Evolutionary conservation across 805 yeast species (phyloP), one percentile per base, ranked within the genome.

Genomic region (Lipomyces sp.): DNA sequence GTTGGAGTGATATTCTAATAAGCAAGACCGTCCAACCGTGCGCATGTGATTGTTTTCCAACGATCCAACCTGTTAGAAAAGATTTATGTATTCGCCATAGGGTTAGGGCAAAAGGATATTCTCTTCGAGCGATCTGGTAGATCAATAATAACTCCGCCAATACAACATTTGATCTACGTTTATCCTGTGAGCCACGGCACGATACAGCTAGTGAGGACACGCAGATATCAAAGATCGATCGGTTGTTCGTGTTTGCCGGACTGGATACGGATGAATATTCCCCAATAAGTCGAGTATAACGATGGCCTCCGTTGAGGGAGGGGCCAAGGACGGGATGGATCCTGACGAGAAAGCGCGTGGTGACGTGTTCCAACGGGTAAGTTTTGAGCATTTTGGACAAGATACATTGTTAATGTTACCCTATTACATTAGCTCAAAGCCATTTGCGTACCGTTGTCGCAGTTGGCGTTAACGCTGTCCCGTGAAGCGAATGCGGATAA

Each of bases 381-480:
- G 48, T 4, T 7, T 42, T 24, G 48, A 15, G 24, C 18, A 24
- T 4, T 15, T n/a, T 8, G 24, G n/a, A 42, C 48, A 15, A 42
- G 24, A 11, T 42, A 5, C 48, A 42, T 42, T 15, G n/a, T n/a
- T 42, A 42, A 42, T 42, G 4, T 24, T 15, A 2, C n/a, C 8
- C 48, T n/a, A 42, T 42, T n/a, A 42, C n/a, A 10, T 24, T 35
- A 48, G 51, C 51, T 62, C n/a, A 37, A 64, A 62, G 59, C 59
- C 3, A 62, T 63, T 11, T 66, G 70, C 60, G 70, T 66, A 11
- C 70, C 70, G 33, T 42, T 66, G 13, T 61, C 68, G 30, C 65
- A 63, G 59, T 55, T 64, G 13, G 70, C 66, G 3, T 33, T 65
- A 37, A 30, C 63, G 10, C n/a, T 64, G 2, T 37, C 56, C 5